phyloP scores from a whole-genome alignment of 179 eudicot genomes.

The Nepenthes alata region DNA sequence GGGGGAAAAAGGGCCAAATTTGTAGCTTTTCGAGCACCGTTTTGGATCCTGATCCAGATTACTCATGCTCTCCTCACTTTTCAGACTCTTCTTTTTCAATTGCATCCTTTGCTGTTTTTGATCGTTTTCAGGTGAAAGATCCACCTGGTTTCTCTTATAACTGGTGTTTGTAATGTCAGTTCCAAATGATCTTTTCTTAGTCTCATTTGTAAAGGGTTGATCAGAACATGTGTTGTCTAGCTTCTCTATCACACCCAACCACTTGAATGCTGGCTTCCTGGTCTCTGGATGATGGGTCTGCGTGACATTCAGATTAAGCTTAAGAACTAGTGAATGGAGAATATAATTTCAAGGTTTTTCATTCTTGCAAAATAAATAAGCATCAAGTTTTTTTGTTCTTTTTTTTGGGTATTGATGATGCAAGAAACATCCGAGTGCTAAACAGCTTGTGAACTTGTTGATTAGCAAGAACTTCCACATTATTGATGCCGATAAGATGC shows the following conservation, averaged over 20 bases:
- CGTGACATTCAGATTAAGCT: constrained; percentile 7
- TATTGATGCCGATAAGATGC: neutral
- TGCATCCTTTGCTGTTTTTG: constrained; percentile 18
- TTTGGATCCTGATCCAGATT: constrained; percentile 21
- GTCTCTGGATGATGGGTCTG: constrained; percentile 79
- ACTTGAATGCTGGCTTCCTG: constrained; percentile 85
- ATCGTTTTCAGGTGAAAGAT: constrained; percentile 16
- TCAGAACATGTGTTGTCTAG: constrained; percentile 15
- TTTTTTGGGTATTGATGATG: neutral
- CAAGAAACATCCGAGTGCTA: too few species aligned
- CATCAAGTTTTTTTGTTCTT: neutral
- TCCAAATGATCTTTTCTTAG: constrained; percentile 75
- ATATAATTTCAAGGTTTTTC: neutral
- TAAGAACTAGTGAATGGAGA: neutral
- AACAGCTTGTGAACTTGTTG: too few species aligned
- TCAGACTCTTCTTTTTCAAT: constrained; percentile 29
- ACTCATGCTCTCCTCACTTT: constrained; percentile 18
- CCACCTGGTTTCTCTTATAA: constrained; percentile 41
- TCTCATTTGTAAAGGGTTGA: constrained; percentile 24
- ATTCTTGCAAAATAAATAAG: neutral
- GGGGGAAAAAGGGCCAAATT: constrained; percentile 81
- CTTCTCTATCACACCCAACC: constrained; percentile 54
- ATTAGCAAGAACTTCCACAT: too few species aligned
- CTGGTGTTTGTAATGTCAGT: constrained; percentile 57
- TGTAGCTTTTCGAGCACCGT: constrained; percentile 25